Percentiles rank a stretch among this genome's conserved stretches.
Evolutionary conservation across 345 rosid species (phyloP).

Genomic region (Crucihimalaya himalaica): DNA sequence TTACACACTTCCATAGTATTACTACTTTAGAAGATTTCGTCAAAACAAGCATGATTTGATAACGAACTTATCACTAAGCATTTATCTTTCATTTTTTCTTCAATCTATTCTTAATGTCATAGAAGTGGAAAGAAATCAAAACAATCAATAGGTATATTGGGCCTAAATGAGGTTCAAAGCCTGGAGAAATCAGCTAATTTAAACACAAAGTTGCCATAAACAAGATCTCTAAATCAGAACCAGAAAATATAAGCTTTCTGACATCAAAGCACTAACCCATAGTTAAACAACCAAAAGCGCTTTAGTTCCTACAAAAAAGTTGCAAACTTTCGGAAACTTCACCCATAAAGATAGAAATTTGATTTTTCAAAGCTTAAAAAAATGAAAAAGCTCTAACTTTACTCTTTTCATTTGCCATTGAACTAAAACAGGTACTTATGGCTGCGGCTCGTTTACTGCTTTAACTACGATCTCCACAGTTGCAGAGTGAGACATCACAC

Average conservation of each 20-base stretch:
- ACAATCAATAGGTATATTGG: neutral
- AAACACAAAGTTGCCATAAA: neutral
- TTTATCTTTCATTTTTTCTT: too few relatives aligned
- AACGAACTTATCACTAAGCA: too few relatives aligned
- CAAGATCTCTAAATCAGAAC: constrained; percentile 1
- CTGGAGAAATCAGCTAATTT: neutral
- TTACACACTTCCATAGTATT: too few relatives aligned
- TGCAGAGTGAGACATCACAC: neutral
- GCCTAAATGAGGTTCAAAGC: constrained; percentile 1
- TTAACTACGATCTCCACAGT: constrained; percentile 6
- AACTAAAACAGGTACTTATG: constrained; percentile 16
- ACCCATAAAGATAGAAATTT: neutral
- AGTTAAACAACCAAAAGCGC: constrained; percentile 23
- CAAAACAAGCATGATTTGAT: too few relatives aligned
- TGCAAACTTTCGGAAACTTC: constrained; percentile 9
- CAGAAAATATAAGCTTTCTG: constrained; percentile 22
- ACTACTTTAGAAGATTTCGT: too few relatives aligned
- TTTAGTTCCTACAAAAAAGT: constrained; percentile 17
- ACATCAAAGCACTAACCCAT: constrained; percentile 34
- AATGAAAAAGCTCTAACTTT: constrained; percentile 31
- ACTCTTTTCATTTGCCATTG: constrained; percentile 20
- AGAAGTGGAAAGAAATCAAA: neutral
- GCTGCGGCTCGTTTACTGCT: constrained; percentile 1
- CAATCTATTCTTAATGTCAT: neutral
- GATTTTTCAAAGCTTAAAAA: neutral